Percentiles rank a stretch among this genome's conserved stretches.
Evolutionary conservation across 2,329 filamentous ascomycete genomes (phyloP).

Genomic region (Venturiaceae sp.): DNA sequence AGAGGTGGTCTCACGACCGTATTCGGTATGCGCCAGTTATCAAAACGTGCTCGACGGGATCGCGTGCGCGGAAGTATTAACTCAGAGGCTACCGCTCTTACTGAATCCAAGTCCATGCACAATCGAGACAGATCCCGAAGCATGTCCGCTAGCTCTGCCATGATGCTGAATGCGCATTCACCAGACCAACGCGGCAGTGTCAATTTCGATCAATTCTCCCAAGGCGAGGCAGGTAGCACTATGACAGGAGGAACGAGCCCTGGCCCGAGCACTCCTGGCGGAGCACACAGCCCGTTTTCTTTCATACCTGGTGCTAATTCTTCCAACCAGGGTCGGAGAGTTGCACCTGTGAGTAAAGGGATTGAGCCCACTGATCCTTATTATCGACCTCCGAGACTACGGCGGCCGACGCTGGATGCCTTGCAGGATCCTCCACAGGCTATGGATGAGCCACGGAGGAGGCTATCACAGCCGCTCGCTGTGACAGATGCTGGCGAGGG

Average conservation of each 20-base stretch:
- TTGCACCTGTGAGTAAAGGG: constrained; percentile 20
- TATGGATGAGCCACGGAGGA: neutral
- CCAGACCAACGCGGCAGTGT: constrained; percentile 37
- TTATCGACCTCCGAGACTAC: constrained; percentile 72
- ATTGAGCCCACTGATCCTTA: constrained; percentile 58
- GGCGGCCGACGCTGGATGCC: constrained; percentile 51
- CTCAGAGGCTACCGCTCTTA: constrained; percentile 1
- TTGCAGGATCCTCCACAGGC: neutral
- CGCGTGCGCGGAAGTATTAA: constrained; percentile 18
- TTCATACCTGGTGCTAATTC: constrained; percentile 49
- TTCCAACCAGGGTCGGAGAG: constrained; percentile 17
- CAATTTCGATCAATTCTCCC: constrained; percentile 43
- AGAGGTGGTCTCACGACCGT: constrained; percentile 76
- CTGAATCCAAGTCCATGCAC: constrained; percentile 1
- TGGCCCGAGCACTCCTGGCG: constrained; percentile 63
- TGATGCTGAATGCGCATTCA: constrained; percentile 40
- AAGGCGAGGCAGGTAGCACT: constrained; percentile 23
- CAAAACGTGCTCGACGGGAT: constrained; percentile 20
- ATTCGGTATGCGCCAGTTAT: constrained; percentile 84
- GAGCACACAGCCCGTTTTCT: constrained; percentile 62
- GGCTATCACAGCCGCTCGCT: neutral
- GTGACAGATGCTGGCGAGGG: neutral
- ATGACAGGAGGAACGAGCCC: constrained; percentile 50
- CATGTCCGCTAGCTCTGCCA: constrained; percentile 51
- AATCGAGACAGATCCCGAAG: constrained; percentile 34